Percentiles rank a stretch among this genome's conserved stretches.
phyloP scores from a whole-genome alignment of 1,284 basidiomycete genomes.

The Tilletia setariae region DNA sequence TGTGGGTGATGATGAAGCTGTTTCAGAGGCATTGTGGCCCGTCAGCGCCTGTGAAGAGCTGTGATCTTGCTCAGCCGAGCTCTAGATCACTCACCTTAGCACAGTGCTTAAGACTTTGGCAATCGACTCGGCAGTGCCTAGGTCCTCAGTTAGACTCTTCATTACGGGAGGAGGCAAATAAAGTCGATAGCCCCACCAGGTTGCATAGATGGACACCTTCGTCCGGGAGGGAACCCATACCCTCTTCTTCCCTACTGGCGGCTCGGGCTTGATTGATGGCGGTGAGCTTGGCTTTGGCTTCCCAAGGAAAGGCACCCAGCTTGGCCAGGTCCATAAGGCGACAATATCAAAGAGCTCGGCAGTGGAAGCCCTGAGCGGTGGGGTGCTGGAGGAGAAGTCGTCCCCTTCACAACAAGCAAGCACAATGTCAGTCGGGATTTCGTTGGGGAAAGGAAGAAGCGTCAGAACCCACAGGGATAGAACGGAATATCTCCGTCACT shows the following conservation, averaged over 20 bases:
- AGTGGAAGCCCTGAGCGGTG: constrained; percentile 21
- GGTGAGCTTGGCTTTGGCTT: constrained; percentile 15
- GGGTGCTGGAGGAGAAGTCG: constrained; percentile 1
- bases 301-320: constrained; percentile 39
- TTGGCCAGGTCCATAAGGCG: constrained; percentile 34
- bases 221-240: constrained; percentile 41
- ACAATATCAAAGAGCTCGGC: constrained; percentile 13
- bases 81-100: constrained; percentile 24
- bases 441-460: background rate
- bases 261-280: background rate
- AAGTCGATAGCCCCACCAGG: constrained; percentile 45
- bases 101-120: constrained; percentile 38
- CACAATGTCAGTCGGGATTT: background rate
- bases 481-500: constrained; percentile 24
- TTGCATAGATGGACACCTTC: constrained; percentile 35
- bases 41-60: background rate
- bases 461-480: constrained; percentile 32
- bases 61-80: background rate
- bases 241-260: constrained; percentile 31
- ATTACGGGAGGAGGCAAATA: constrained; percentile 42
- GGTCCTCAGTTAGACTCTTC: constrained; percentile 31
- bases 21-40: background rate
- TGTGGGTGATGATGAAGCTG: constrained; percentile 21
- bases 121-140: constrained; percentile 40
- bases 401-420: background rate